Base-by-base conservation (phyloP, 2,329 filamentous ascomycete genomes). In the Chaetomiaceae sp. region DNA sequence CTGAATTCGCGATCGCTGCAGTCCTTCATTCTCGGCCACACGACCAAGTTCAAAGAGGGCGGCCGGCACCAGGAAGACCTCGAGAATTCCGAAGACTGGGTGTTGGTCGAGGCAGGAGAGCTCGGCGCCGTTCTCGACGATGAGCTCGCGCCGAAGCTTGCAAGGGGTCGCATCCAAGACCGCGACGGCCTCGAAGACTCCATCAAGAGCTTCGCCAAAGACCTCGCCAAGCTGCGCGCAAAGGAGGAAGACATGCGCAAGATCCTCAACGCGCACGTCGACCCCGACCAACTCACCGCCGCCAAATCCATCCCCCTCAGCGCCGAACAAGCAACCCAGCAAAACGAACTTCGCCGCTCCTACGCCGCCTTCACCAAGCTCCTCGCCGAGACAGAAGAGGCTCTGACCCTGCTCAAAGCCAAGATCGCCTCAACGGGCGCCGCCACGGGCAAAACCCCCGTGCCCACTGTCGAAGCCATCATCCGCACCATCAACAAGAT, bases 401-500 rank as follows among this genome's bases (percentile, higher is more conserved):
- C 81, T 3, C 74, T 95, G 23, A 86, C 87, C 5, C 68, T 96
- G 44, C 81, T 97, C 25, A 88, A 88, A 64, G 87, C 91, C 3
- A 88, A 85, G 62, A 78, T 96, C 17, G 85, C 87, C 1, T 72
- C 80, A 1, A 76, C 78, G 7, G 79, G 77, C 17, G 74, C 74
- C 45, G 67, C 74, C 3, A 72, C 73, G 38, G 79, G 75, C 60
- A 78, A 71, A 53, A 65, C 70, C 11, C 76, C 78, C 47, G 81
- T 85, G 4, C 94, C 94, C 0, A 96, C 91, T 0, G 89, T 96
- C 9, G 94, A 65, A 8, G 63, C 62, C 0, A 89, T 99, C 19
- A 86, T 91, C 61, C 89, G 88, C 55, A 99, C 94, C 1, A 95
- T 99, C 60, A 77, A 78, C 54, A 96, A 94, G 66, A 91, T 99